These are phyloP conservation scores for Setaria italica DNA, from an alignment of 202 grass and related monocot genomes.

Conservation along the genomic window DNA sequence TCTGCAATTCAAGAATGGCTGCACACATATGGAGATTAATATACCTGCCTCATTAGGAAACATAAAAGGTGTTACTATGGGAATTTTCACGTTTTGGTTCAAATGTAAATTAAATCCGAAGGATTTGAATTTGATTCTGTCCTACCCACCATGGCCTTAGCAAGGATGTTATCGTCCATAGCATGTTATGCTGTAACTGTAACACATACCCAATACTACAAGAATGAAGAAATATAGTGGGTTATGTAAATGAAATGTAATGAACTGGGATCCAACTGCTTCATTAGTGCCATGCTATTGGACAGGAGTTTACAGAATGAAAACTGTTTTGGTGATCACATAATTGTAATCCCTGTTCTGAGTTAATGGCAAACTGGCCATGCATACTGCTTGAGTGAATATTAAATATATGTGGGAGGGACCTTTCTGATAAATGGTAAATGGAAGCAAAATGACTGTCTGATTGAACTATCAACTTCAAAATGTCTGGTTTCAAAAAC, in stretches of 20 bases:
- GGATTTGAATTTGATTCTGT: too few species aligned
- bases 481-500: neutral
- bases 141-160: neutral
- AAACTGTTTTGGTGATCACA: constrained; percentile 14
- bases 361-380: neutral
- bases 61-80: neutral
- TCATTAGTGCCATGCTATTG: neutral
- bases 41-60: neutral
- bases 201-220: neutral
- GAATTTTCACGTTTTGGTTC: neutral
- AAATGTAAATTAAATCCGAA: neutral
- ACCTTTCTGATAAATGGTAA: constrained; percentile 10
- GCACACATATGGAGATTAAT: constrained; percentile 46
- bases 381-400: constrained; percentile 10
- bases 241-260: constrained; percentile 19
- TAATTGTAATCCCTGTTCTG: neutral
- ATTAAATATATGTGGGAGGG: neutral
- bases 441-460: neutral
- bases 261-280: neutral
- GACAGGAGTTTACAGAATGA: constrained; percentile 19
- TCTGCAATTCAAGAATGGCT: constrained; percentile 74
- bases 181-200: neutral
- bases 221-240: neutral
- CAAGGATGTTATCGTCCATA: neutral
- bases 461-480: neutral